Percentiles rank a stretch among this genome's conserved stretches.
These are phyloP conservation scores for Alternaria incomplexa DNA, from an alignment of 2,329 filamentous ascomycete species.

Conservation along the genomic window DNA sequence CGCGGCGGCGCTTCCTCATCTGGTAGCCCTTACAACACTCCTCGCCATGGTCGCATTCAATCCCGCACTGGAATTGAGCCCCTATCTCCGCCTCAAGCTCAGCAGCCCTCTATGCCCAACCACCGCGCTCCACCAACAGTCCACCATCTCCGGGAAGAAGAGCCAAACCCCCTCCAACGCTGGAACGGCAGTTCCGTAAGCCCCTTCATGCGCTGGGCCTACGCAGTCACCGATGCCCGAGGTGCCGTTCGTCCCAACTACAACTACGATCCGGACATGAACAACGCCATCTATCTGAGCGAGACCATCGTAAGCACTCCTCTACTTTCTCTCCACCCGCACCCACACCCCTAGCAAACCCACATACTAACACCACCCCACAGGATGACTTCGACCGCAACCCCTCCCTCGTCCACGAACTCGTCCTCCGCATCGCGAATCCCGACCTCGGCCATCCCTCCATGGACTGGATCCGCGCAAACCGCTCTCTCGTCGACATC, in stretches of 20 bases:
- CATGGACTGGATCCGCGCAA: conserved; percentile 4
- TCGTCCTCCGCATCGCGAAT: conserved; percentile 6
- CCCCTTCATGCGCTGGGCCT: conserved; percentile 7
- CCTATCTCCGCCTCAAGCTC: not conserved
- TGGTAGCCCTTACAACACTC: not conserved
- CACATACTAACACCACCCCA: not conserved
- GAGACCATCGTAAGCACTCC: not conserved
- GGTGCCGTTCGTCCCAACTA: not conserved
- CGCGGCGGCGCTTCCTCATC: not conserved
- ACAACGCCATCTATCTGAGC: not conserved
- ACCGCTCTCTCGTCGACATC: conserved; percentile 10
- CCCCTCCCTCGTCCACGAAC: conserved; percentile 4
- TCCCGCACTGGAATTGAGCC: not conserved
- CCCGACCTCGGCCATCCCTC: not conserved
- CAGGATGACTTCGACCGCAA: conserved; percentile 10
- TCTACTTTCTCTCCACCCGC: not conserved
- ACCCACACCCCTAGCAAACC: not conserved
- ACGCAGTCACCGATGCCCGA: not conserved
- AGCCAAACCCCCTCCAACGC: conserved; percentile 1
- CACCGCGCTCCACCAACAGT: not conserved
- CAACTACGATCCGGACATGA: conserved; percentile 1
- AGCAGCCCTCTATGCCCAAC: not conserved
- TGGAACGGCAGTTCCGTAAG: not conserved
- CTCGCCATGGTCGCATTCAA: not conserved
- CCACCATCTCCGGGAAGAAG: not conserved